These are phyloP conservation scores for Centrapalus pauciflorus DNA, from an alignment of 129 eudicot species.

Conservation along the genomic window DNA sequence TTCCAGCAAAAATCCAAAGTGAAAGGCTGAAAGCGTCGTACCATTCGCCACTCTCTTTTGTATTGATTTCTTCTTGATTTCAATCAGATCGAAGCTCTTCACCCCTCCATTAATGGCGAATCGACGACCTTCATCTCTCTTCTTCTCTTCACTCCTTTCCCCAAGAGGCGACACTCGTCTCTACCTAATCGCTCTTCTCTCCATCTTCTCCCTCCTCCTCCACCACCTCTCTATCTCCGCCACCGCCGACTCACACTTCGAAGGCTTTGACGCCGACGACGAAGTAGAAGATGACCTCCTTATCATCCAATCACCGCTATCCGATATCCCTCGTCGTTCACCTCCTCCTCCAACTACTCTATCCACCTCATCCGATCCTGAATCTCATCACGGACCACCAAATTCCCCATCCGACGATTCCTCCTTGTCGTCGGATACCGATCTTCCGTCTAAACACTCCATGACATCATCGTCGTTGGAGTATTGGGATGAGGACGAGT, in stretches of 20 bases:
- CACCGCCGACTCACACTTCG: slow-evolving; percentile 40
- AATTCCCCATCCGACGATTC: slow-evolving; percentile 19
- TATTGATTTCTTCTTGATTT: not conserved
- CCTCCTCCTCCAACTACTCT: slow-evolving; percentile 59
- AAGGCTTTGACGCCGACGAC: slow-evolving; percentile 85
- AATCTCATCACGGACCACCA: slow-evolving; percentile 54
- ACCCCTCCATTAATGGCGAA: slow-evolving; percentile 43
- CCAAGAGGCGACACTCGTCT: slow-evolving; percentile 50
- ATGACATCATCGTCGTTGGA: slow-evolving; percentile 45
- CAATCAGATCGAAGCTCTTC: slow-evolving; percentile 10
- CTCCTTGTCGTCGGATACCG: slow-evolving; percentile 29
- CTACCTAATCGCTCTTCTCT: slow-evolving; percentile 49
- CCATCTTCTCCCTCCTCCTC: slow-evolving; percentile 58
- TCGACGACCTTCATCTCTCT: slow-evolving; percentile 28
- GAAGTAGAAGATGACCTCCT: slow-evolving; percentile 46
- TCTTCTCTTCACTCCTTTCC: slow-evolving; percentile 36
- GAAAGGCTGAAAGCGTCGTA: not conserved
- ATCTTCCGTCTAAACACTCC: slow-evolving; percentile 23
- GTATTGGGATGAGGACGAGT: slow-evolving; percentile 97
- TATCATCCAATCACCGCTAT: slow-evolving; percentile 20
- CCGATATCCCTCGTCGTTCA: slow-evolving; percentile 49
- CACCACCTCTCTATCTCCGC: slow-evolving; percentile 46
- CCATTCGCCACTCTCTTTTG: not conserved
- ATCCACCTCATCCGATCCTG: slow-evolving; percentile 50
- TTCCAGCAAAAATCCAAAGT: too few relatives aligned